These are phyloP conservation scores for Salix caprea DNA, from an alignment of 345 rosid species.

Conservation along the genomic window DNA sequence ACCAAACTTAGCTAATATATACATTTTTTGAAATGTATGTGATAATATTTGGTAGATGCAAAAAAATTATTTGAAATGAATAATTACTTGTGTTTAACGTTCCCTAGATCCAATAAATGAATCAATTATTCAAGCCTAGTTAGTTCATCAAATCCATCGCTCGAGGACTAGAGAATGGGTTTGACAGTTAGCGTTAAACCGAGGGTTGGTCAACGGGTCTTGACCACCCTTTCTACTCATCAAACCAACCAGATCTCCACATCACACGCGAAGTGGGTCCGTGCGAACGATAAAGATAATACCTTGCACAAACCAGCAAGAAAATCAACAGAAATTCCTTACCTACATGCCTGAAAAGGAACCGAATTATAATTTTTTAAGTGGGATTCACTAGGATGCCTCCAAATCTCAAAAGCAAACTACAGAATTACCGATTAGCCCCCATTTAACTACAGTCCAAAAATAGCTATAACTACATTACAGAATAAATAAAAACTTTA, in stretches of 20 bases:
- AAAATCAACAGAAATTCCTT: constrained; percentile 17
- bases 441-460: neutral
- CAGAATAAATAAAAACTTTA: too few relatives aligned
- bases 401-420: neutral
- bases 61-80: neutral
- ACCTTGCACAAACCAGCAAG: neutral
- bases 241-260: neutral
- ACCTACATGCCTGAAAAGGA: constrained; percentile 20
- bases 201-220: neutral
- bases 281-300: neutral
- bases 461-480: neutral
- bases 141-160: neutral
- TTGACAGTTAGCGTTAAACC: neutral
- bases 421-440: neutral
- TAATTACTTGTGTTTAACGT: neutral
- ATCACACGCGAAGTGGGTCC: neutral
- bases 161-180: neutral
- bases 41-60: neutral
- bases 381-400: constrained; percentile 9
- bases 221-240: neutral
- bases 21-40: neutral
- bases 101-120: too few relatives aligned
- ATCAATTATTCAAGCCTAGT: neutral
- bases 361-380: neutral
- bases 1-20: too few relatives aligned